phyloP scores from a whole-genome alignment of 2,329 filamentous ascomycete genomes.

The Exophiala oligosperma region DNA sequence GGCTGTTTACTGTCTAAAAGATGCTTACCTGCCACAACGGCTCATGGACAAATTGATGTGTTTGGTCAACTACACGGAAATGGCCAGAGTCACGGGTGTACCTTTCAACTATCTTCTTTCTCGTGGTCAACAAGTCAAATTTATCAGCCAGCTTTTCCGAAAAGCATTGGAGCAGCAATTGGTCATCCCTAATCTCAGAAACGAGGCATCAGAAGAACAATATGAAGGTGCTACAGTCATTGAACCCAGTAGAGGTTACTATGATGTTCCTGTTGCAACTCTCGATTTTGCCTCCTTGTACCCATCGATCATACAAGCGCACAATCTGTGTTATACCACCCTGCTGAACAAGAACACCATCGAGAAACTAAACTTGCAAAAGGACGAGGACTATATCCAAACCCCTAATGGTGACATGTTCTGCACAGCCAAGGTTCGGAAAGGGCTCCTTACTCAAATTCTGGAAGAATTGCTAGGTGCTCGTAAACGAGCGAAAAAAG shows the following conservation, averaged over 20 bases:
- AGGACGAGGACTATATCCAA: constrained; percentile 93
- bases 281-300: constrained; percentile 99
- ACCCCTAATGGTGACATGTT: constrained; percentile 95
- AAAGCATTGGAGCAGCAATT: constrained; percentile 92
- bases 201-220: constrained; percentile 74
- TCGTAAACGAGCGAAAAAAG: constrained; percentile 90
- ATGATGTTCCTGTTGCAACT: constrained; percentile 91
- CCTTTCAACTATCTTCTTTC: constrained; percentile 93
- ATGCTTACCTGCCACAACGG: constrained; percentile 90
- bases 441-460: constrained; percentile 92
- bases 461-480: constrained; percentile 88
- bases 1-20: constrained; percentile 95
- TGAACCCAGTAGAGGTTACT: constrained; percentile 89
- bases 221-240: constrained; percentile 99
- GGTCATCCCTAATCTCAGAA: constrained; percentile 83
- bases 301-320: constrained; percentile 97
- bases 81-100: constrained; percentile 98
- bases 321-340: constrained; percentile 97
- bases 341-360: constrained; percentile 76
- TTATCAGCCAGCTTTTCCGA: constrained; percentile 94
- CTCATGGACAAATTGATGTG: constrained; percentile 98
- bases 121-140: constrained; percentile 94
- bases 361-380: constrained; percentile 73
- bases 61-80: constrained; percentile 98
- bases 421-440: constrained; percentile 81